Base-by-base conservation (phyloP, 306 rosid genomes). In the Trifolium dubium region DNA sequence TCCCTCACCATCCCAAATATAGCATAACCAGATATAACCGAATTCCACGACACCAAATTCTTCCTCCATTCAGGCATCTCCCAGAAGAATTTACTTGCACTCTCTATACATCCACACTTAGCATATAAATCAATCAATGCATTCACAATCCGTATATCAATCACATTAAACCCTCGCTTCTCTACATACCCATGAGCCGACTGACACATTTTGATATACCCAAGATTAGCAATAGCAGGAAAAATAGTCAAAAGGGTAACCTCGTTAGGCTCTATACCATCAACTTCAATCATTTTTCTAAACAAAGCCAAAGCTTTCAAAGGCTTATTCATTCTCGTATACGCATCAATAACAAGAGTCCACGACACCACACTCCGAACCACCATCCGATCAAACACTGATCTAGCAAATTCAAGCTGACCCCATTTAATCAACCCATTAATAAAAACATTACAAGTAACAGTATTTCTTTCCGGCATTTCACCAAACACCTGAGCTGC, bases 361-460 rank as follows among this genome's bases (percentile, higher is more conserved):
- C 96, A 88, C 1, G 96, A 90, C 28, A 87, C 89, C 4, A 90
- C 89, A 69, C 72, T 88, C 69, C 86, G 82, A 34, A 4, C 47
- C 6, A 88, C 84, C 93, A 90, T 90, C 18, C 28, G 76, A 72
- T 79, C 59, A 80, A 90, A 90, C 7, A 88, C 72, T 12, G 78
- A 85, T 13, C 78, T 49, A 75, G 94, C 90, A 14, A 74, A 70
- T 56, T 72, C 74, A 75, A 91, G 79, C 80, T 91, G 83, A 44
- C 90, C 88, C 84, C 89, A 79, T 77, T 79, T 87, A 5, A 81
- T 29, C 79, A 89, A 85, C 72, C 92, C 88, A 6, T 82, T 69
- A 59, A 91, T 83, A 72, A 84, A 75, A 61, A 87, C 92, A 83
- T 91, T 91, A 90, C 97, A 91, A n/a, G 86, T 85, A 34, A 90